A percentile compares a stretch with the other conserved stretches of the same genome.
Conservation (phyloP, 140 eudicot genomes). For the Cichorium intybus region DNA sequence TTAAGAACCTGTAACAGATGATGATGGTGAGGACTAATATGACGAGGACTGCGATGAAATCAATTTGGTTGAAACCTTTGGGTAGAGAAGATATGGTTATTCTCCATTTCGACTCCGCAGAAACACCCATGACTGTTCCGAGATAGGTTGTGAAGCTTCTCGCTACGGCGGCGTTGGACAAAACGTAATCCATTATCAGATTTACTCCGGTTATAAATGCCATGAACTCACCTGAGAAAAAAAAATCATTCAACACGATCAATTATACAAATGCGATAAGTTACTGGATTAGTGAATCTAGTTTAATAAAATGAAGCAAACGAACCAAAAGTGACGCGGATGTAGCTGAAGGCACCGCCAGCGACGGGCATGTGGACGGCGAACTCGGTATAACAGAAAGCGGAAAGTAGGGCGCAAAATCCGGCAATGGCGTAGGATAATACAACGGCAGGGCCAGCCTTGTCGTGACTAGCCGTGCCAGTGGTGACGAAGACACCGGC, state of each 20-base stretch:
- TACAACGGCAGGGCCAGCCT: conserved; percentile 80
- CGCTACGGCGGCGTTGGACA: conserved; percentile 96
- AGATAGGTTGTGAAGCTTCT: conserved; percentile 81
- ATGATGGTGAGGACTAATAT: conserved; percentile 67
- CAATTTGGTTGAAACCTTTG: conserved; percentile 76
- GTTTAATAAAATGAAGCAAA: not conserved
- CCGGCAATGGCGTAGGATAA: conserved; percentile 98
- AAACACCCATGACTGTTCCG: conserved; percentile 67
- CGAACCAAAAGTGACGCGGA: conserved; percentile 82
- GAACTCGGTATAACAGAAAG: conserved; percentile 97
- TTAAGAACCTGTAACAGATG: conserved; percentile 79
- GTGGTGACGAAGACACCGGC: conserved; percentile 97
- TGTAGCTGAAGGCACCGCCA: conserved; percentile 97
- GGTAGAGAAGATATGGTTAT: conserved; percentile 64
- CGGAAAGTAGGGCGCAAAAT: conserved; percentile 86
- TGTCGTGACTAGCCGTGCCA: conserved; percentile 58
- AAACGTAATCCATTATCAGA: conserved; percentile 77
- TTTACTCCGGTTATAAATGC: conserved; percentile 93
- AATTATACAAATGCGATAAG: conserved; percentile 9
- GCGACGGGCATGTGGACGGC: conserved; percentile 99
- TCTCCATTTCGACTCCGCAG: conserved; percentile 53
- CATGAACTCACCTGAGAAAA: conserved; percentile 61
- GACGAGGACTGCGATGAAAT: conserved; percentile 69
- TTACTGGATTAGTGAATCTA: not conserved
- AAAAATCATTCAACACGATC: not conserved